Base-by-base conservation (phyloP, 1,284 basidiomycete genomes). In the Trametes hirsuta region DNA sequence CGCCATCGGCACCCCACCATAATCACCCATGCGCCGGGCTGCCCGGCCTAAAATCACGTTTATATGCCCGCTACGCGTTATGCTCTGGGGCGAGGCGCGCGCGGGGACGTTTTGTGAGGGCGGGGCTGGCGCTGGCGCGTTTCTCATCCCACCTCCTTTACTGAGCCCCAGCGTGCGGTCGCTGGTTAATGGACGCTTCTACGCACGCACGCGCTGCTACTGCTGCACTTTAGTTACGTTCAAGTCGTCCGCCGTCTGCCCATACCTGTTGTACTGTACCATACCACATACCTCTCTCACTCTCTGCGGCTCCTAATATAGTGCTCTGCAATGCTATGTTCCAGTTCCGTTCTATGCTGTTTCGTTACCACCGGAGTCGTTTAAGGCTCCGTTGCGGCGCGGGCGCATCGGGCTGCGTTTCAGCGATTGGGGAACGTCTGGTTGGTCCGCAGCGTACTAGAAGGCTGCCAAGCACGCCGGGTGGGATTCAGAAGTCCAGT, bases 211-310 rank as follows among this genome's bases (percentile, higher is more conserved):
- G 18, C 18, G 18, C 18, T 18, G 18, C 18, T 18, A 18, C 53
- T 50, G 55, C 47, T 25, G n/a, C 18, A 3, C 39, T 21, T 6
- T 35, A 39, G 24, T 22, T 57, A 42, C 42, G 48, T 34, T 34
- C 41, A 45, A 40, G 25, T 45, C 35, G 56, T 52, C 40, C 40
- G 36, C n/a, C 36, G 22, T 44, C 30, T 44, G 10, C 25, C 6
- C 52, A 53, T 53, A 10, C 36, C 24, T 64, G 63, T 64, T 64
- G 63, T 64, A 62, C 39, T 30, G 30, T 30, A 40, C 47, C 35
- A 62, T 58, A 62, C 36, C 45, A 30, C 54, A 53, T 30, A 30
- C 30, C 30, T 30, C 30, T 8, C 30, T 30, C 30, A 8, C 30
- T 5, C 30, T 30, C 30, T 30, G 5, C 30, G 30, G 30, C 30